Percentiles rank a stretch among this genome's conserved stretches.
Conservation (phyloP, 2,329 filamentous ascomycete genomes). For the Penicillium griseofulvum region DNA sequence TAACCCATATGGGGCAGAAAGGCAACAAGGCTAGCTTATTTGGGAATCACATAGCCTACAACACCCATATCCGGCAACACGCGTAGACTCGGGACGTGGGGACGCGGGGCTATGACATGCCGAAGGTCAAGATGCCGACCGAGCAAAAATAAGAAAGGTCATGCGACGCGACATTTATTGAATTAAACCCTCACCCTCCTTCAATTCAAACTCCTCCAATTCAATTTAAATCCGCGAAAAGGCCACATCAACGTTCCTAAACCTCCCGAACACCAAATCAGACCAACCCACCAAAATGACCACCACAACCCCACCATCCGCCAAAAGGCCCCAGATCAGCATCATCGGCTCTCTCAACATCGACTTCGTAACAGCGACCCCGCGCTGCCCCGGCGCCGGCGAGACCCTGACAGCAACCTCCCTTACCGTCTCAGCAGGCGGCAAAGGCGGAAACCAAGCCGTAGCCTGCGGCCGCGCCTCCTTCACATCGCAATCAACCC, state of each 20-base stretch:
- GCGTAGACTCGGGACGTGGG: not conserved
- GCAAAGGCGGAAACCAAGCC: slow-evolving; percentile 26
- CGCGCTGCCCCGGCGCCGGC: slow-evolving; percentile 72
- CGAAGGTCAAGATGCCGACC: not conserved
- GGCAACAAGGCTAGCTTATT: not conserved
- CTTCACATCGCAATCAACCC: slow-evolving; percentile 36
- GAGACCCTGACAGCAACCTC: slow-evolving; percentile 76
- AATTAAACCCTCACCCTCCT: not conserved
- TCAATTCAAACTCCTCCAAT: too few species aligned
- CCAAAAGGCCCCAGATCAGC: slow-evolving; percentile 53
- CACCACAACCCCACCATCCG: not conserved
- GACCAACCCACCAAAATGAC: slow-evolving; percentile 7
- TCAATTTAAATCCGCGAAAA: not conserved
- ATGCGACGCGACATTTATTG: not conserved
- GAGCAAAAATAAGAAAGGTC: not conserved
- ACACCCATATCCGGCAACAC: not conserved
- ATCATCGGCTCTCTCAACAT: slow-evolving; percentile 87
- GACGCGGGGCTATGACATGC: not conserved
- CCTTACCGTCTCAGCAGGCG: slow-evolving; percentile 61
- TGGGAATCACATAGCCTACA: not conserved
- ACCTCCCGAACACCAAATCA: not conserved
- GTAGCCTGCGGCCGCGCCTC: slow-evolving; percentile 22
- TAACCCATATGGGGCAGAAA: not conserved
- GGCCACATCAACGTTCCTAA: not conserved
- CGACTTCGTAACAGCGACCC: slow-evolving; percentile 78